phyloP scores from a whole-genome alignment of 345 rosid genomes.

The Eucalyptus viminalis region DNA sequence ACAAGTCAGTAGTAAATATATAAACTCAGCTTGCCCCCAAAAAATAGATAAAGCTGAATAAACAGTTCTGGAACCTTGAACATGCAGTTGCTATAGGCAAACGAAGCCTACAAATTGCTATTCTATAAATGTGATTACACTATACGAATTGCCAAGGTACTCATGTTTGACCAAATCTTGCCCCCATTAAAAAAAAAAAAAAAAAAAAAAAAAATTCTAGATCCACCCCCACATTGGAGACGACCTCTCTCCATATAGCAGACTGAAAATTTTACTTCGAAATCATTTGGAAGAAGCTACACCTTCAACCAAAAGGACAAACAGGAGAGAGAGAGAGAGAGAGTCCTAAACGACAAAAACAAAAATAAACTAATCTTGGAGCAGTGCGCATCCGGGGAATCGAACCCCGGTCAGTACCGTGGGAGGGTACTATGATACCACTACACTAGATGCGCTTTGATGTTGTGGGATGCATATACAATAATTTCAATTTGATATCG shows the following conservation, averaged over 20 bases:
- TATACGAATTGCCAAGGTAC: neutral
- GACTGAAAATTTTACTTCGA: neutral
- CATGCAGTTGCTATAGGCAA: neutral
- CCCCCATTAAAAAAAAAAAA: too few species aligned
- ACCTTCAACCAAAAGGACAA: neutral
- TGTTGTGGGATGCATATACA: rapidly evolving
- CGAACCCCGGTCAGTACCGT: slow-evolving; percentile 97
- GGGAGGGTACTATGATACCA: slow-evolving; percentile 99
- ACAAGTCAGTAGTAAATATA: neutral
- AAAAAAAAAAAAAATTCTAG: rapidly evolving
- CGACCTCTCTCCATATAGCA: neutral
- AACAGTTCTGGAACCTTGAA: neutral
- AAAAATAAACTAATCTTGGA: rapidly evolving
- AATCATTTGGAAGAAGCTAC: neutral
- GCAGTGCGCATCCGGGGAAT: slow-evolving; percentile 76
- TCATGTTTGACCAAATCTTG: neutral
- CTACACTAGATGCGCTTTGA: slow-evolving; percentile 76
- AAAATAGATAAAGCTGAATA: neutral
- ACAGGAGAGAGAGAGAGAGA: neutral
- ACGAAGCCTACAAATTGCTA: neutral
- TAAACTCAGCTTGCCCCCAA: neutral
- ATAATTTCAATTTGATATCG: rapidly evolving
- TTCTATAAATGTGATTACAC: neutral
- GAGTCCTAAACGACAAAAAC: neutral
- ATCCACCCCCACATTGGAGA: neutral